phyloP scores from a whole-genome alignment of 2,329 filamentous ascomycete genomes.

The Epichloe sibirici region DNA sequence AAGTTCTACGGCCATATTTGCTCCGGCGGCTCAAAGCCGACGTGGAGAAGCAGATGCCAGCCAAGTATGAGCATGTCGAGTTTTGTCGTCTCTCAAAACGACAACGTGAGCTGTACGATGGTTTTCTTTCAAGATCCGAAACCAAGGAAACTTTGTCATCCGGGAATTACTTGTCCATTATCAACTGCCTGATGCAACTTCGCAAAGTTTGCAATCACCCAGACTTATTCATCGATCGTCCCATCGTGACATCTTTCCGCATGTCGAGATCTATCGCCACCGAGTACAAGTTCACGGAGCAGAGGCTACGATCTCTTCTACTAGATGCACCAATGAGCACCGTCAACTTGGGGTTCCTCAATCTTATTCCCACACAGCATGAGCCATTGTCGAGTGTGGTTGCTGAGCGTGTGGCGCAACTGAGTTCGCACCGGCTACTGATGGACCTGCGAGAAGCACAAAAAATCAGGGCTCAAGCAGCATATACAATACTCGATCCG shows the following conservation, averaged over 20 bases:
- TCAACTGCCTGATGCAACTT: conserved; percentile 95
- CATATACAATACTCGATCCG: conserved; percentile 45
- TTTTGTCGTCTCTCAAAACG: conserved; percentile 92
- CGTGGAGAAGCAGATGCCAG: conserved; percentile 98
- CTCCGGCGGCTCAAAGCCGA: conserved; percentile 86
- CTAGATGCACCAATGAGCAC: conserved; percentile 46
- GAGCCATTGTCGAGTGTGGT: conserved; percentile 48
- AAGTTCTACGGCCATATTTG: conserved; percentile 83
- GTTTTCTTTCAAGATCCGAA: conserved; percentile 82
- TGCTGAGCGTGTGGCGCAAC: conserved; percentile 45
- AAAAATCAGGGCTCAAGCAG: conserved; percentile 45
- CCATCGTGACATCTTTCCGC: conserved; percentile 92
- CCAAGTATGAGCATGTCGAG: conserved; percentile 93
- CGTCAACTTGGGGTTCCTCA: conserved; percentile 65
- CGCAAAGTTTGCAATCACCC: conserved; percentile 98
- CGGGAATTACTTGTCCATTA: conserved; percentile 94
- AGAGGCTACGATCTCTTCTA: conserved; percentile 55
- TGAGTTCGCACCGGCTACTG: conserved; percentile 59
- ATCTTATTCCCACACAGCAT: conserved; percentile 60
- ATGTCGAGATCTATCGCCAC: conserved; percentile 70
- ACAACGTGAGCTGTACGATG: conserved; percentile 90
- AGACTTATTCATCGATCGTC: conserved; percentile 88
- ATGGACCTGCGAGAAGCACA: conserved; percentile 63
- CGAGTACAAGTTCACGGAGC: conserved; percentile 61
- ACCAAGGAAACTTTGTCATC: conserved; percentile 81